Percentiles rank a stretch among this genome's conserved stretches.
Evolutionary conservation across 2,329 filamentous ascomycete species (phyloP).

Genomic region (Elsinoe perseae): DNA sequence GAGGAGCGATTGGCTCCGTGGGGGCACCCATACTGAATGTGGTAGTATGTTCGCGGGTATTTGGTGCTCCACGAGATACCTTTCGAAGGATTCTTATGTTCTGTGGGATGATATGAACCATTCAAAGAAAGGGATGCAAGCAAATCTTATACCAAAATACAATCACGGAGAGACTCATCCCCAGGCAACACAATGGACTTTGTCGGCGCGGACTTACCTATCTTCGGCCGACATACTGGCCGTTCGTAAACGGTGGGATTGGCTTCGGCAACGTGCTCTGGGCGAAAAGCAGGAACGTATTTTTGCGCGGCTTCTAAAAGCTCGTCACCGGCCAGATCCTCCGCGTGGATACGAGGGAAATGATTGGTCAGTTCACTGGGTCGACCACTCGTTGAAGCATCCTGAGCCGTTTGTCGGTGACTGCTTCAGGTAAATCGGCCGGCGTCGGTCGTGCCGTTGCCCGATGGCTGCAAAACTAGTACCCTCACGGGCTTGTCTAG

Average conservation of each 20-base stretch:
- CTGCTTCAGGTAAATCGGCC: no score
- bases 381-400: no score
- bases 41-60: no score
- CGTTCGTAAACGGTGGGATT: not conserved
- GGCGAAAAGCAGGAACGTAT: not conserved
- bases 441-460: not conserved
- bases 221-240: not conserved
- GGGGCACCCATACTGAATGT: not conserved
- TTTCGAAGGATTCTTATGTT: no score
- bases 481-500: not conserved
- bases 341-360: not conserved
- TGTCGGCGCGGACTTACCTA: conserved; percentile 7
- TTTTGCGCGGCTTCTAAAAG: not conserved
- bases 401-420: not conserved
- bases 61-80: no score
- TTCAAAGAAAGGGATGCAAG: not conserved
- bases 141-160: not conserved
- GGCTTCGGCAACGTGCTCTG: not conserved
- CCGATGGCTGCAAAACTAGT: not conserved
- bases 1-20: conserved; percentile 4
- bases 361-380: no score
- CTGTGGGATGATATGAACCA: not conserved
- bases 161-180: not conserved
- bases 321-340: not conserved
- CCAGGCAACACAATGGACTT: not conserved